phyloP scores from a whole-genome alignment of 352 stramenopile species.

The Aphanomyces cochlioides region DNA sequence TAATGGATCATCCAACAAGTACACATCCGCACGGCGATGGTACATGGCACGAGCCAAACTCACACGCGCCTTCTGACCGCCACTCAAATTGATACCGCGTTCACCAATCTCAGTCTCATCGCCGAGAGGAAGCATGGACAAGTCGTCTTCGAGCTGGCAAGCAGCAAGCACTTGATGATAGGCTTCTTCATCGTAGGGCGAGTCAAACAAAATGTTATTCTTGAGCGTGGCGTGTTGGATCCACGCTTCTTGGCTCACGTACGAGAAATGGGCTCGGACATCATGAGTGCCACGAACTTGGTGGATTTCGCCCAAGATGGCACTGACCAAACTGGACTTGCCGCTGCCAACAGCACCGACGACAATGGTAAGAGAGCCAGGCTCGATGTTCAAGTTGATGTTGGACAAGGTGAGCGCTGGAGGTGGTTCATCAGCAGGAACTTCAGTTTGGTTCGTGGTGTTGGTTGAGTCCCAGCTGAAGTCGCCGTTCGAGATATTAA shows the following conservation, averaged over 20 bases:
- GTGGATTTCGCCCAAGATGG: conserved; percentile 47
- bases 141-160: conserved; percentile 84
- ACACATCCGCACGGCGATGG: conserved; percentile 40
- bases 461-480: conserved; percentile 35
- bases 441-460: background rate
- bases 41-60: conserved; percentile 58
- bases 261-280: conserved; percentile 35
- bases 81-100: conserved; percentile 78
- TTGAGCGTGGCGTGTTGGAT: conserved; percentile 41
- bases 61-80: conserved; percentile 77
- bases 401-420: conserved; percentile 43
- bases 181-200: conserved; percentile 39
- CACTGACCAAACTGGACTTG: conserved; percentile 69
- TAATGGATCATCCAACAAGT: conserved; percentile 62
- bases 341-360: conserved; percentile 60
- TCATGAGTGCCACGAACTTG: conserved; percentile 24
- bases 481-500: conserved; percentile 37
- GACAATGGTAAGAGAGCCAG: conserved; percentile 54
- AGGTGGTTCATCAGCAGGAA: conserved; percentile 28
- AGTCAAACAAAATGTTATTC: conserved; percentile 46
- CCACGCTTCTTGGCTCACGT: conserved; percentile 43
- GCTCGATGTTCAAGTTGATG: conserved; percentile 61
- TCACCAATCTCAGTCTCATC: conserved; percentile 69
- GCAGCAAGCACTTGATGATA: conserved; percentile 66
- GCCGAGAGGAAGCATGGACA: conserved; percentile 84